phyloP scores from a whole-genome alignment of 306 rosid species.

The Astragalus membranaceus region DNA sequence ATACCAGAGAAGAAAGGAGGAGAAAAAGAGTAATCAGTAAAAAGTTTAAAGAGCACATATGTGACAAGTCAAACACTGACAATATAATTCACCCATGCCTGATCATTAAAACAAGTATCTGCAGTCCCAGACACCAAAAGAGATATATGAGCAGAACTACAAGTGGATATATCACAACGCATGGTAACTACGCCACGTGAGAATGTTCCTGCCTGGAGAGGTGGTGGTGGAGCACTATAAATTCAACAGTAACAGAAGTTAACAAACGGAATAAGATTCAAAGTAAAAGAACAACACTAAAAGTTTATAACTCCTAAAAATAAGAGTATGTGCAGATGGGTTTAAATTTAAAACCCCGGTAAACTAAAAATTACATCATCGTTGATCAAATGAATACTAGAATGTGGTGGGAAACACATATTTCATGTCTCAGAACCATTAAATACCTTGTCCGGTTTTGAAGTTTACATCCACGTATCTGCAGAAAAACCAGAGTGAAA shows the following conservation, averaged over 20 bases:
- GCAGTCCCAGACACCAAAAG: constrained; percentile 90
- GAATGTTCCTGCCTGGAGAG: constrained; percentile 95
- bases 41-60: not conserved
- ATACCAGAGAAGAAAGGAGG: not conserved
- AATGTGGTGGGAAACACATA: not conserved
- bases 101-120: constrained; percentile 90
- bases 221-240: constrained; percentile 91
- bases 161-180: constrained; percentile 88
- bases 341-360: not conserved
- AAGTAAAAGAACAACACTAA: not conserved
- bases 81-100: constrained; percentile 44
- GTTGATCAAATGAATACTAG: not conserved
- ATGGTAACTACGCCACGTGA: constrained; percentile 96
- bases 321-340: not conserved
- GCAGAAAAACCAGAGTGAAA: constrained; percentile 22
- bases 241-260: constrained; percentile 19
- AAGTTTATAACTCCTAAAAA: not conserved
- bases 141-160: constrained; percentile 84
- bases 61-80: constrained; percentile 3
- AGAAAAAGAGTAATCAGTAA: not conserved
- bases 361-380: constrained; percentile 1
- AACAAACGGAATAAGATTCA: constrained; percentile 4
- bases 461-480: constrained; percentile 91
- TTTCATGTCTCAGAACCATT: constrained; percentile 10
- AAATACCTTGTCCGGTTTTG: constrained; percentile 83